A percentile compares a stretch with the other conserved stretches of the same genome.
Evolutionary conservation across 2,329 filamentous ascomycete species (phyloP).

Genomic region (Leptographium galeiforme): DNA sequence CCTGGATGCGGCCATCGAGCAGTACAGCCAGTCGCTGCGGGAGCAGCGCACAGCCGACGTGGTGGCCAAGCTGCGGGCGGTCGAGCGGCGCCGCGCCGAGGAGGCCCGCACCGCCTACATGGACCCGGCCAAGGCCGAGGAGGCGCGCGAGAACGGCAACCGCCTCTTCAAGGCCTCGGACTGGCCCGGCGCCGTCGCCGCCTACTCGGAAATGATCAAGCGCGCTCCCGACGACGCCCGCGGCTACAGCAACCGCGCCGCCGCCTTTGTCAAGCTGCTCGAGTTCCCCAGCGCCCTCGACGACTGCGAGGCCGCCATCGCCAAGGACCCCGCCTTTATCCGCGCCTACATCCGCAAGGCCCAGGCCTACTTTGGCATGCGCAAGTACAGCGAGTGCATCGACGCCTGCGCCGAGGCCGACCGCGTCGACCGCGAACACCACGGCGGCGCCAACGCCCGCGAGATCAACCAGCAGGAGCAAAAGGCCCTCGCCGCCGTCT

Average conservation of each 20-base stretch:
- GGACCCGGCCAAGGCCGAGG: constrained; percentile 82
- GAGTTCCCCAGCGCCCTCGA: constrained; percentile 87
- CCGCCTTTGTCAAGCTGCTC: constrained; percentile 91
- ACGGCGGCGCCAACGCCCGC: constrained; percentile 62
- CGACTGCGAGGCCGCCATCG: constrained; percentile 85
- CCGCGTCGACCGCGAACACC: constrained; percentile 56
- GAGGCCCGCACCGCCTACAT: constrained; percentile 68
- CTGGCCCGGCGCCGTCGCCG: constrained; percentile 87
- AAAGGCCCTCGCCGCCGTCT: constrained; percentile 85
- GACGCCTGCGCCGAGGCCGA: constrained; percentile 77
- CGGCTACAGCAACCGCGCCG: constrained; percentile 93
- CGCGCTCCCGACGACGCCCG: constrained; percentile 83
- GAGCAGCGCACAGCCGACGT: constrained; percentile 95
- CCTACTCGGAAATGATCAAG: constrained; percentile 95
- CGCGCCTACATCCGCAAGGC: constrained; percentile 94
- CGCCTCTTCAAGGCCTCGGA: constrained; percentile 94
- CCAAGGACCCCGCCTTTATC: constrained; percentile 84
- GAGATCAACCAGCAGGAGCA: constrained; percentile 93
- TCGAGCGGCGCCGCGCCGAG: constrained; percentile 76
- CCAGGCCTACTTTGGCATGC: constrained; percentile 92
- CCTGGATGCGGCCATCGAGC: constrained; percentile 63
- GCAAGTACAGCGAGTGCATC: constrained; percentile 90
- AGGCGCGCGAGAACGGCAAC: constrained; percentile 89
- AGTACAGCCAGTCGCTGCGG: constrained; percentile 86
- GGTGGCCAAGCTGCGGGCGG: constrained; percentile 78